Evolutionary conservation across 495 filamentous ascomycete genomes (phyloP).

Genomic region (Penicillium lividum): DNA sequence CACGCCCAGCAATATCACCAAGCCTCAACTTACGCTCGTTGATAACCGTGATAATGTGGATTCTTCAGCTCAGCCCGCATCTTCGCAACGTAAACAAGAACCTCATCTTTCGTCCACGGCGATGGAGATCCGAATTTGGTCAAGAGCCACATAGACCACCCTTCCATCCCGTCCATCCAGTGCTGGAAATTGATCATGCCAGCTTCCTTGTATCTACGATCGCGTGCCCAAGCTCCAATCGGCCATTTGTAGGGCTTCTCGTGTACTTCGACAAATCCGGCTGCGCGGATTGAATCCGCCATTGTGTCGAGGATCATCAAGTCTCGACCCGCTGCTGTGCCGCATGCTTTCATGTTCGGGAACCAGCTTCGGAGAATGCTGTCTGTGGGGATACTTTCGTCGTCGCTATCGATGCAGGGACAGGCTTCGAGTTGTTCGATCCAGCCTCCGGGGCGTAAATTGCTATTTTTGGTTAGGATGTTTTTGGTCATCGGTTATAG

Average conservation of each 20-base stretch:
- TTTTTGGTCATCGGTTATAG: neutral
- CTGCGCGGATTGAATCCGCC: neutral
- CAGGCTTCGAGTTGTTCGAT: constrained; percentile 54
- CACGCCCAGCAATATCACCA: neutral
- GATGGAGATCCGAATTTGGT: constrained; percentile 2
- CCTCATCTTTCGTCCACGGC: constrained; percentile 18
- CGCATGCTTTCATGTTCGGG: neutral
- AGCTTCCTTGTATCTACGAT: constrained; percentile 1
- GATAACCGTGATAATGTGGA: constrained; percentile 23
- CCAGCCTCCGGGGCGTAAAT: constrained; percentile 45
- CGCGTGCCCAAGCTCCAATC: constrained; percentile 3
- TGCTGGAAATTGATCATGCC: constrained; percentile 4
- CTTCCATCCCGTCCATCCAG: constrained; percentile 8
- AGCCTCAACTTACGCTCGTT: constrained; percentile 10
- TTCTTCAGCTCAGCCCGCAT: constrained; percentile 27
- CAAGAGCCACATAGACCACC: constrained; percentile 8
- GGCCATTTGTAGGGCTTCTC: constrained; percentile 9
- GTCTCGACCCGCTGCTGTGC: neutral
- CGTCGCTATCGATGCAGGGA: constrained; percentile 38
- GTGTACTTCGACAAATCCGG: constrained; percentile 9
- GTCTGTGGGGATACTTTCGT: constrained; percentile 21
- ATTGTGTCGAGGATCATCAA: neutral
- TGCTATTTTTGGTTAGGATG: neutral
- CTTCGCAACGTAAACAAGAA: constrained; percentile 26
- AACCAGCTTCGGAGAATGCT: neutral